Evolutionary conservation across 2,329 filamentous ascomycete genomes (phyloP), one percentile per base, ranked within the genome.

Genomic region (Colletotrichum simmondsii): DNA sequence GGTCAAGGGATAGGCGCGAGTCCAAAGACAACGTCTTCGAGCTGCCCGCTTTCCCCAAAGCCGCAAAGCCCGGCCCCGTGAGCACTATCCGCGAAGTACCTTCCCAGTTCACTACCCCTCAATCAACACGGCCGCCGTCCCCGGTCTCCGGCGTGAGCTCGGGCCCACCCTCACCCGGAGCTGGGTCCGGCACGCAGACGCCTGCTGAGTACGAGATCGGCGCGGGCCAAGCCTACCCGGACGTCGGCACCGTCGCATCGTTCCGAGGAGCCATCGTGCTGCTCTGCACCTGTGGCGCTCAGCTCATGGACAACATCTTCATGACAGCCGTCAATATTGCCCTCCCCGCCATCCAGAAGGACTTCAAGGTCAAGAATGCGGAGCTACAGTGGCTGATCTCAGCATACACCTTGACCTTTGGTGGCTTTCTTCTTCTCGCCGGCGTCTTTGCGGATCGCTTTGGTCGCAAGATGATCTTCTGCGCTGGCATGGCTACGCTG

Each of bases 301-400:
- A 72, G 42, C 22, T 62, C 2, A 58, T 68, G 14, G 69, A 72
- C 8, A 72, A 72, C n/a, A n/a, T 72, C 7, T 72, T 58, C 24
- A 68, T 72, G 58, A 70, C 69, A 19, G 65, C 52, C 2, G 58
- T 68, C 5, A 72, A 72, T 6, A 72, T 72, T 32, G 65, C 69
- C 4, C 65, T 72, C 5, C 69, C 69, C 14, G 65, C 69, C 24
- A 68, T 72, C 11, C 69, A 72, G 53, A 37, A 26, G 3, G 69
- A 72, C 30, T 72, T 72, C 12, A 28, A 63, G 5, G 65, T 72
- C 0, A 72, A 72, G 24, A 68, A 14, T 22, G 53, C 52, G 1
- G 69, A 72, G 52, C 14, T 72, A 16, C 69, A 72, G 42, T 72
- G 69, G 69, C 53, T 72, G 11, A 72, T 72, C 24, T 72, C 69